Evolutionary conservation across 768 basidiomycete species (phyloP), one percentile per base, ranked within the genome.

Genomic region (Tricholoma sp.): DNA sequence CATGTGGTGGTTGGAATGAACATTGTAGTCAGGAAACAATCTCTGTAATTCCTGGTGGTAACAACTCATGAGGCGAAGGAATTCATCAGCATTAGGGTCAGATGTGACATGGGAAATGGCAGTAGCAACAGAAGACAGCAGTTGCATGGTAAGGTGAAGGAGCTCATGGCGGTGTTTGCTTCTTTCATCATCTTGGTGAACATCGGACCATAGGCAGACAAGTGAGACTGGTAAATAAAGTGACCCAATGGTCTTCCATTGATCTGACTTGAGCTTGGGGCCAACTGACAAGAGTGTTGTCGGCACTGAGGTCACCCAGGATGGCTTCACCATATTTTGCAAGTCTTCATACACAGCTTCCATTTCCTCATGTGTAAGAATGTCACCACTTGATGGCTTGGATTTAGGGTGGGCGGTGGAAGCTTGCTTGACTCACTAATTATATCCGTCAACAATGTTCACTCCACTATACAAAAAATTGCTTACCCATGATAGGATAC

Each of bases 141-240:
- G 67, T 18, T 71, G 57, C 57, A 78, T 66, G 16, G 57, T 53
- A 31, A 58, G 55, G 18, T 59, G 18, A 53, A 75, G 74, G 29
- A 75, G 71, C 1, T 66, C 59, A 1, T 69, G 35, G 35, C 14
- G 11, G 35, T 37, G 35, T 37, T 37, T 37, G 35, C 35, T 37
- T 37, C 35, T 37, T 37, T 37, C 11, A 12, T 37, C 35, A 37
- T 37, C 35, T 37, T 37, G 35, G 35, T 37, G 35, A 37, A 37
- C 14, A 8, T 6, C 24, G 22, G 71, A 67, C 76, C 76, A 78
- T 0, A 77, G 63, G 2, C 70, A 64, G 18, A 67, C 62, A 2
- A 78, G 62, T 1, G 75, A 72, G n/a, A 73, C 62, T 2, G 71
- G 71, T 24, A 77, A 65, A 43, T 74, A n/a, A n/a, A n/a, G n/a